A percentile compares a stretch with the other conserved stretches of the same genome.
phyloP scores from a whole-genome alignment of 257 asterid genomes.

The Fraxinus cuspidata region DNA sequence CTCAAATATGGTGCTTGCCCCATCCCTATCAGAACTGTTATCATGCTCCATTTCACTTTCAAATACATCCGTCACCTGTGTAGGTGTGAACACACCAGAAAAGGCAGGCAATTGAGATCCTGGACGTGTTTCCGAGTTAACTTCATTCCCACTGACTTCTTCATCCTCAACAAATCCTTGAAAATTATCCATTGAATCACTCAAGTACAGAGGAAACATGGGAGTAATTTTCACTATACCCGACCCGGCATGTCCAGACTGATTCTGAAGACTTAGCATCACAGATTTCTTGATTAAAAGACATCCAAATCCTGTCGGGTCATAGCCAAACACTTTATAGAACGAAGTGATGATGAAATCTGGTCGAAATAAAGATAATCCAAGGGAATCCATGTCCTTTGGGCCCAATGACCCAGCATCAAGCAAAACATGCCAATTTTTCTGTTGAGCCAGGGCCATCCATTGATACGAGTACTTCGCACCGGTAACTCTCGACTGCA shows the following conservation, averaged over 20 bases:
- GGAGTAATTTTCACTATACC: slow-evolving; percentile 96
- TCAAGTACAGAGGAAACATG: slow-evolving; percentile 80
- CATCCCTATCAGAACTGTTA: slow-evolving; percentile 86
- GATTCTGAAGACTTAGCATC: slow-evolving; percentile 87
- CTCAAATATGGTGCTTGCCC: slow-evolving; percentile 92
- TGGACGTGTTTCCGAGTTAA: slow-evolving; percentile 55
- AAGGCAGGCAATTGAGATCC: slow-evolving; percentile 89
- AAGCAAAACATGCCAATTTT: slow-evolving; percentile 96
- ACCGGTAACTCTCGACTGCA: slow-evolving; percentile 94
- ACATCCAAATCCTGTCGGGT: slow-evolving; percentile 98
- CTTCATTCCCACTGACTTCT: slow-evolving; percentile 59
- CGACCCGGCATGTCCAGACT: slow-evolving; percentile 93
- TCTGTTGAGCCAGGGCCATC: slow-evolving; percentile 99
- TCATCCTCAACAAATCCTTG: slow-evolving; percentile 81
- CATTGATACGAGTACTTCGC: slow-evolving; percentile 97
- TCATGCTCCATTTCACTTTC: slow-evolving; percentile 94
- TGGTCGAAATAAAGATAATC: slow-evolving; percentile 93
- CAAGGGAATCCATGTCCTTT: slow-evolving; percentile 98
- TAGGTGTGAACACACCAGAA: slow-evolving; percentile 96
- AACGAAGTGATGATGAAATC: slow-evolving; percentile 95
- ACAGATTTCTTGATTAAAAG: slow-evolving; percentile 95
- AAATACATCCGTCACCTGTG: slow-evolving; percentile 93
- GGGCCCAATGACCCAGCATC: slow-evolving; percentile 99
- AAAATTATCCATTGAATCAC: slow-evolving; percentile 90
- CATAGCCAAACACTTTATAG: slow-evolving; percentile 93